Conservation (phyloP, 345 rosid species). For the Citrus sinensis region DVS_A1.0 CM039166.1:12095501-12096000, state of each 20-base stretch:
- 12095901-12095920: not conserved
- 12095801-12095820: not conserved
- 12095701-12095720: not conserved
- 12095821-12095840: slow-evolving; percentile 9
- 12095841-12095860: not conserved
- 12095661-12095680: not conserved
- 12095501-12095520: not conserved
- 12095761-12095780: not conserved
- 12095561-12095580: not conserved
- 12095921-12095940: not conserved
- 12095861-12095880: too few relatives aligned
- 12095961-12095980: not conserved
- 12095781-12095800: slow-evolving; percentile 8
- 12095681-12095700: not conserved
- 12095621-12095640: not conserved
- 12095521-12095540: not conserved
- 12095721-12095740: not conserved
- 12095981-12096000: not conserved
- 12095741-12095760: slow-evolving; percentile 1
- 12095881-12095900: not conserved
- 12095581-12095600: not conserved
- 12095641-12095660: not conserved
- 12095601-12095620: not conserved
- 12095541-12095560: not conserved
- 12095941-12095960: not conserved